A percentile compares a stretch with the other conserved stretches of the same genome.
phyloP scores from a whole-genome alignment of 768 basidiomycete species.

The Collybia mongolica region DNA sequence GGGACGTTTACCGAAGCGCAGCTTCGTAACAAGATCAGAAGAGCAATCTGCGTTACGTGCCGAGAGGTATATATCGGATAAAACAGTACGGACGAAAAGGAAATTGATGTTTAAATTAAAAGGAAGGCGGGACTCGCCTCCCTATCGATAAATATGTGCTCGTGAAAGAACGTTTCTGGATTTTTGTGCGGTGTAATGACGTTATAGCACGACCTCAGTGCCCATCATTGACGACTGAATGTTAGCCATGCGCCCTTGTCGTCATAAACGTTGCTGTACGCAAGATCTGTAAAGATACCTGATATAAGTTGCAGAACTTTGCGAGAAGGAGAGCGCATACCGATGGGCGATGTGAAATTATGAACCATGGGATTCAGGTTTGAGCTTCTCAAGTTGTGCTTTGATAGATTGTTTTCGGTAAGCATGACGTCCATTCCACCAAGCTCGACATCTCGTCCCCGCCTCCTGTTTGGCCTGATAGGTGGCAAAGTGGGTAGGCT shows the following conservation, averaged over 20 bases:
- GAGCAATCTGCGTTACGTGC: no score
- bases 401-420: conserved; percentile 43
- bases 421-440: conserved; percentile 28
- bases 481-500: conserved; percentile 23
- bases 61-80: no score
- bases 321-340: conserved; percentile 31
- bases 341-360: conserved; percentile 70
- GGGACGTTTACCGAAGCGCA: no score
- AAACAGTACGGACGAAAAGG: no score
- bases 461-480: conserved; percentile 41
- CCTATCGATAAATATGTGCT: no score
- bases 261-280: conserved; percentile 16
- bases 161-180: no score
- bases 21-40: no score
- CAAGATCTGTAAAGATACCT: conserved; percentile 18
- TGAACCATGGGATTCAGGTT: conserved; percentile 53
- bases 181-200: no score
- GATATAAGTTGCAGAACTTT: not conserved
- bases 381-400: conserved; percentile 34
- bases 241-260: conserved; percentile 27
- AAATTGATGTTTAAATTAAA: no score
- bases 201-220: no score
- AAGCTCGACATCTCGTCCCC: conserved; percentile 34
- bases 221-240: conserved; percentile 26
- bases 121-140: no score